Evolutionary conservation across 768 basidiomycete species (phyloP), one percentile per base, ranked within the genome.

Genomic region (Podaxis sp.): DNA sequence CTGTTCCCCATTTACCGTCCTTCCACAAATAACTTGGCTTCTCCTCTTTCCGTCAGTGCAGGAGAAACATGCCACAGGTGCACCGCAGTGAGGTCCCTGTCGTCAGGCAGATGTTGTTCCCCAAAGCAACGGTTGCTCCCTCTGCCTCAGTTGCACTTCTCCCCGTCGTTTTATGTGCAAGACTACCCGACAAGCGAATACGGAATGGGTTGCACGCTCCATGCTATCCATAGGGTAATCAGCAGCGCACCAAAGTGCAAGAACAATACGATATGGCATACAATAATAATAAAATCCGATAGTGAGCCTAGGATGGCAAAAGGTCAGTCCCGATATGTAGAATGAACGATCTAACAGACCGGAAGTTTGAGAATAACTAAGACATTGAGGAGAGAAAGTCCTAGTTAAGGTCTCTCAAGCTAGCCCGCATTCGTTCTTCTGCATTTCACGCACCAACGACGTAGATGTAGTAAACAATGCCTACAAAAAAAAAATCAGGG

Each of bases 331-430:
- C 30, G 7, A 30, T 30, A 1, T 30, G 30, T 30, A 1, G 30
- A 30, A 30, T 30, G 30, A 30, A 30, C 7, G 30, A 30, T 8
- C 30, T 8, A n/a, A 26, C 58, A 4, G 36, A 60, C 58, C 28
- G 51, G 58, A 40, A 60, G 26, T 40, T 30, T 52, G 6, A 49
- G n/a, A 6, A 60, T 51, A 8, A 41, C 37, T 10, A 60, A 4
- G 0, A 60, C 38, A 24, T 60, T 60, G 50, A 60, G 58, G 11
- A 60, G 58, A 15, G 58, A 60, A 20, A 60, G 58, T 1, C 20
- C 58, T 60, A 13, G 7, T 30, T 30, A 30, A 30, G 30, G 30
- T 30, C 7, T 30, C 30, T 30, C 7, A 30, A 30, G 30, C 30
- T 30, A 30, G 30, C 30, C 30, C 2, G 30, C 30, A 30, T 30